Evolutionary conservation across 768 basidiomycete species (phyloP), one percentile per base, ranked within the genome.

Genomic region (Amanita thiersii): DNA sequence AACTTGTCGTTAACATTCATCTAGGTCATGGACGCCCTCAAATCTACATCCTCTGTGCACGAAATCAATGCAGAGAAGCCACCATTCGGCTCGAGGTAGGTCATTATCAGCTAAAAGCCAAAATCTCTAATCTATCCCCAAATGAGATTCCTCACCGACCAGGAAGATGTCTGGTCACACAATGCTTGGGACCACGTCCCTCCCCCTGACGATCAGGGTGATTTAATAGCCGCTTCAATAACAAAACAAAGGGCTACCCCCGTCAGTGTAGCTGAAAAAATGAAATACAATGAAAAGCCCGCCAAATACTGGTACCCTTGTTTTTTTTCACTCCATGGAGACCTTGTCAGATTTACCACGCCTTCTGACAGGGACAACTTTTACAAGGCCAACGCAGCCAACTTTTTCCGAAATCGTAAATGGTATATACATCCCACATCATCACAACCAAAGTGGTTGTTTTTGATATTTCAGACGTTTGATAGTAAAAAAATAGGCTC

Each of bases 391-490:
- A 92, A 94, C 47, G 69, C 77, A 15, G 73, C 65, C 54, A 92
- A 93, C 50, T 98, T 99, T 63, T 99, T 98, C 68, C 82, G 87
- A 29, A 81, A 98, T 61, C 72, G 96, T 44, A 87, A 90, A 66
- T 99, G 96, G 85, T 79, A 54, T 4, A 58, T 42, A 39, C 5
- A 26, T 8, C 44, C 48, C 23, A 9, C 14, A 12, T 37, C 42
- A 5, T 24, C 26, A 0, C n/a, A n/a, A n/a, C n/a, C n/a, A n/a
- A n/a, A n/a, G n/a, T n/a, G n/a, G n/a, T n/a, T n/a, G n/a, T n/a
- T n/a, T n/a, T n/a, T n/a, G n/a, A n/a, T n/a, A n/a, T 21, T 11
- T 18, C 3, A 14, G 9, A 1, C 11, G 19, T 19, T 15, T 21
- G 4, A 33, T 31, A 14, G 37, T 19, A 25, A n/a, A 6, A n/a